Base-by-base conservation (phyloP, 2,329 filamentous ascomycete species). In the Penicillium sp. region DNA sequence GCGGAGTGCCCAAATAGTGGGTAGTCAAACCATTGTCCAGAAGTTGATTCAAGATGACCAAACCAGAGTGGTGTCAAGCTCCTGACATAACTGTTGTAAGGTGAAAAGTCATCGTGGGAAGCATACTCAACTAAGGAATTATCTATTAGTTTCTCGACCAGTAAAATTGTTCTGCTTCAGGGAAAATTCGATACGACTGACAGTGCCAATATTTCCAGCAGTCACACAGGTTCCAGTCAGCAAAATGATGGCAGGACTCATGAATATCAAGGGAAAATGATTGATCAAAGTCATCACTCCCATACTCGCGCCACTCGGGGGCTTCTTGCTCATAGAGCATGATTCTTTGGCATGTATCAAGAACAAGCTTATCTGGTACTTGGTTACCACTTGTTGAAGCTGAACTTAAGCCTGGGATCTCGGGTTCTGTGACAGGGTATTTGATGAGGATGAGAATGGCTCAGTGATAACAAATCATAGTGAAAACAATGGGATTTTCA, bases 1-100 rank as follows among this genome's bases (percentile, higher is more conserved):
- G 39, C 29, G 4, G 30, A 50, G 13, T 29, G n/a, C n/a, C 23
- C n/a, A 36, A 13, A 29, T 14, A 29, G 18, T 18, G 39, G 47
- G 13, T 29, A 42, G 23, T 44, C 19, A 44, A 50, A 50, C 39
- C 47, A 50, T 19, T 50, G 47, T 9, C 39, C 47, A 7, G 47
- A 50, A 18, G 34, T 38, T 27, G 6, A 13, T 9, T 39, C 47
- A 43, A 19, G 13, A 7, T 50, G 39, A 7, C 19, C 26, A 19
- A 50, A 26, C 47, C 47, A 50, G 13, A 18, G 8, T 27, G 47
- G 39, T 2, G 29, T 27, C 23, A 50, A 35, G 23, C 19, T 34
- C 30, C 19, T 19, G 19, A 36, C 30, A 23, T 50, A 44, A n/a
- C 7, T 36, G n/a, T 13, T 19, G 13, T 36, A 36, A 14, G 30